Base-by-base conservation (phyloP, 2,329 filamentous ascomycete genomes). In the Cercospora zeae-maydis region DNA sequence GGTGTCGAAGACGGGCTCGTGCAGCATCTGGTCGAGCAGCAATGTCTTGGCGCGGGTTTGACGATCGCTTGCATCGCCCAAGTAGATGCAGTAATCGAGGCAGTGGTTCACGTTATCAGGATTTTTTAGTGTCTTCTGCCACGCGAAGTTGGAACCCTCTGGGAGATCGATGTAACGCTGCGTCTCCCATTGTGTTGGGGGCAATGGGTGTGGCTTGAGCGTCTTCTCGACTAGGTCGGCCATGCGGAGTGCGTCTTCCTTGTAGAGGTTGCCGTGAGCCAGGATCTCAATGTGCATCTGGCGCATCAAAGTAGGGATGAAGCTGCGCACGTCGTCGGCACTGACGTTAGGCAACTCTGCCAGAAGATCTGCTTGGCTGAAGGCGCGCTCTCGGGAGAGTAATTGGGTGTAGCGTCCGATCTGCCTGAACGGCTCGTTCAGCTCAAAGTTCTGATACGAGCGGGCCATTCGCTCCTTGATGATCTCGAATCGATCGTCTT, bases 1-100 rank as follows among this genome's bases (percentile, higher is more conserved):
- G 75, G 96, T 92, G 77, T 99, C 92, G 74, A 98, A 99, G 8
- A 90, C 90, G 3, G 93, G 93, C 78, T 99, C 95, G 61, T 96
- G 90, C 0, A 92, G 88, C 79, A 99, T 90, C 77, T 98, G 95
- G 27, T 91, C 89, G 45, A 97, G 83, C 5, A 99, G 82, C 45
- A 96, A 81, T 0, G 91, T 83, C 76, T 90, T 92, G 13, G 93
- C 90, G 16, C 92, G 86, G 11, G 90, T 77, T 5, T 77, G 74
- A n/a, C 87, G 84, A 72, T 96, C 88, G 2, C 85, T 71, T 21
- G 75, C 74, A 45, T 78, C 73, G 24, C 80, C 80, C 6, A 79
- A 70, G 63, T 77, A 77, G 24, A 82, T 67, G 49, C 75, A 73
- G 68, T 82, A 82, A 58, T 82, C 80, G 55, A 82, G 81, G 70